A percentile compares a stretch with the other conserved stretches of the same genome.
Conservation (phyloP, 345 rosid species). For the Gynandropsis gynandra region DNA sequence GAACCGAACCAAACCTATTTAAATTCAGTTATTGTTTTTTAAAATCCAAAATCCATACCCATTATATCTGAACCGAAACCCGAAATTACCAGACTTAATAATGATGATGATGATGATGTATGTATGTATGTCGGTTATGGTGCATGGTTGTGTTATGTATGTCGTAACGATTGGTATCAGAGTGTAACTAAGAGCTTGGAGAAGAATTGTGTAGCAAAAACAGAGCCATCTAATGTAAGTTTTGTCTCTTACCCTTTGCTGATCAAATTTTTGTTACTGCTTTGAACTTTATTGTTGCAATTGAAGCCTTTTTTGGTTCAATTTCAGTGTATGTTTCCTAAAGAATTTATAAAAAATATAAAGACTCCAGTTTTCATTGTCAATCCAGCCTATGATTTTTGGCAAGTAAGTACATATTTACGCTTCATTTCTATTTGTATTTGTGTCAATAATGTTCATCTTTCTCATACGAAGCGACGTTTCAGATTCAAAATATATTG, state of each 20-base stretch:
- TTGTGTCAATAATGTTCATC: constrained; percentile 14
- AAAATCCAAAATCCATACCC: no score
- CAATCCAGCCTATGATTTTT: constrained; percentile 81
- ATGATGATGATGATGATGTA: no score
- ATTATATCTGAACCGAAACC: no score
- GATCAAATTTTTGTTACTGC: background rate
- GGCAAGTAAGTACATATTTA: constrained; percentile 62
- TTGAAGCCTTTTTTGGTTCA: constrained; percentile 6
- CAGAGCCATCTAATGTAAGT: constrained; percentile 41
- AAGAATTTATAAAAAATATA: constrained; percentile 45
- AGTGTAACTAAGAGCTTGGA: constrained; percentile 50
- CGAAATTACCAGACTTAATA: no score
- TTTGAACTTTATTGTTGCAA: background rate
- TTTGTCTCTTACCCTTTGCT: constrained; percentile 11
- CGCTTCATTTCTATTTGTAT: constrained; percentile 7
- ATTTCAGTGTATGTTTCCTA: constrained; percentile 69
- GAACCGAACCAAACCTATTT: no score
- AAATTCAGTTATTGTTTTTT: no score
- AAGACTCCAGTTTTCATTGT: constrained; percentile 69
- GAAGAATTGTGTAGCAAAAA: constrained; percentile 36
- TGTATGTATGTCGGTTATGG: no score
- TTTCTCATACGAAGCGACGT: constrained; percentile 23
- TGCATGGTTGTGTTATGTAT: background rate
- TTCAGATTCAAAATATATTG: constrained; percentile 63
- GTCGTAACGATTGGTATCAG: constrained; percentile 26